Evolutionary conservation across 2,329 filamentous ascomycete genomes (phyloP).

Genomic region (Pseudophaeomoniella oleicola): DNA sequence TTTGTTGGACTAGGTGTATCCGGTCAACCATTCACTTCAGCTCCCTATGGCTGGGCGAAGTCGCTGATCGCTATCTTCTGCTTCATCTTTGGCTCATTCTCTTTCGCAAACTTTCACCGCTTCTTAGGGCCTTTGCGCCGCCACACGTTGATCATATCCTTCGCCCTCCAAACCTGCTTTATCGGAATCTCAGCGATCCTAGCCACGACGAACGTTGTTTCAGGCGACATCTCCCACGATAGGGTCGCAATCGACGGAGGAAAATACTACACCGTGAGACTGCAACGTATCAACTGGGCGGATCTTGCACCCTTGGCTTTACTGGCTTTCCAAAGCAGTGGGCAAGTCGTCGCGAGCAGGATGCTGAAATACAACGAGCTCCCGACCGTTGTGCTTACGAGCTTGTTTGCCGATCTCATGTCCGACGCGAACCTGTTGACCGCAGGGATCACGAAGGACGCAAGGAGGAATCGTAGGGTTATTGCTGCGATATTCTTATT

Average conservation of each 20-base stretch:
- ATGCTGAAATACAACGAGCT: constrained; percentile 27
- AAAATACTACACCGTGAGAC: background rate
- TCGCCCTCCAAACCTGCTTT: constrained; percentile 20
- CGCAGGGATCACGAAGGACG: constrained; percentile 20
- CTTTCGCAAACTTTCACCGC: constrained; percentile 23
- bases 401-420: constrained; percentile 30
- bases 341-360: constrained; percentile 27
- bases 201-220: constrained; percentile 19
- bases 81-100: constrained; percentile 23
- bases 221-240: constrained; percentile 6
- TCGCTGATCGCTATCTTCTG: constrained; percentile 23
- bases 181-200: constrained; percentile 21
- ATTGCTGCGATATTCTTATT: constrained; percentile 21
- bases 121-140: constrained; percentile 20
- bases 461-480: constrained; percentile 22
- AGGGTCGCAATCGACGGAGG: background rate
- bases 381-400: constrained; percentile 30
- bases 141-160: constrained; percentile 23
- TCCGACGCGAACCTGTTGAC: constrained; percentile 22
- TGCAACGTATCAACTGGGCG: constrained; percentile 8
- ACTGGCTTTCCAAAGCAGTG: constrained; percentile 24
- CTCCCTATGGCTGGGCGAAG: constrained; percentile 26
- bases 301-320: constrained; percentile 23
- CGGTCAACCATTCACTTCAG: constrained; percentile 21
- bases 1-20: constrained; percentile 28